These are phyloP conservation scores for Xenoacremonium recifei DNA, from an alignment of 2,329 filamentous ascomycete genomes.

Conservation along the genomic window DNA sequence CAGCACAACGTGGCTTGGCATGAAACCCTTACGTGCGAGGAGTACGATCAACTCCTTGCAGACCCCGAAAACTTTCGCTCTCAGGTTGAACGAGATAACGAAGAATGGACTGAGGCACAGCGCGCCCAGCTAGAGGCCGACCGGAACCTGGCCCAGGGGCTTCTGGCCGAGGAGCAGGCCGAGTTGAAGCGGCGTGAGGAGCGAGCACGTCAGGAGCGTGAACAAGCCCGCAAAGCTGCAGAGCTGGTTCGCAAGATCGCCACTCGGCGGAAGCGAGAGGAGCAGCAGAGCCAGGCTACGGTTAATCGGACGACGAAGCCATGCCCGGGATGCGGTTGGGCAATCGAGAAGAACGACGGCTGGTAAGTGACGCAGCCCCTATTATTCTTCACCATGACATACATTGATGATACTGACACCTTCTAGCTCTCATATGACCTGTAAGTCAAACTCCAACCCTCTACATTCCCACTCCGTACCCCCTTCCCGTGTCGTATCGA, in stretches of 20 bases:
- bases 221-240: constrained; percentile 24
- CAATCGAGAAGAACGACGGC: constrained; percentile 40
- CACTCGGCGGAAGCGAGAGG: constrained; percentile 32
- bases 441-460: constrained; percentile 28
- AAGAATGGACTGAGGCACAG: constrained; percentile 37
- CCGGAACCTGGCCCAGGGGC: constrained; percentile 30
- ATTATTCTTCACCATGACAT: neutral
- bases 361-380: constrained; percentile 37
- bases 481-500: constrained; percentile 1
- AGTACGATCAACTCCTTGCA: constrained; percentile 39
- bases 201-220: constrained; percentile 19
- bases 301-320: constrained; percentile 34
- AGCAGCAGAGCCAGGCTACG: constrained; percentile 28
- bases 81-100: constrained; percentile 34
- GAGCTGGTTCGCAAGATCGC: constrained; percentile 26
- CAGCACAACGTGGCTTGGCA: constrained; percentile 43
- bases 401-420: constrained; percentile 20
- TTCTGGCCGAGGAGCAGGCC: constrained; percentile 30
- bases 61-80: constrained; percentile 39
- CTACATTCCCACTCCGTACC: neutral
- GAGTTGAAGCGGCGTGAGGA: constrained; percentile 21
- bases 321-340: constrained; percentile 36
- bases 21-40: constrained; percentile 37
- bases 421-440: constrained; percentile 39
- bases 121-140: constrained; percentile 48